These are phyloP conservation scores for Sarcocystis neurona DNA, from an alignment of 169 alveolate species.

Conservation along the genomic window DNA sequence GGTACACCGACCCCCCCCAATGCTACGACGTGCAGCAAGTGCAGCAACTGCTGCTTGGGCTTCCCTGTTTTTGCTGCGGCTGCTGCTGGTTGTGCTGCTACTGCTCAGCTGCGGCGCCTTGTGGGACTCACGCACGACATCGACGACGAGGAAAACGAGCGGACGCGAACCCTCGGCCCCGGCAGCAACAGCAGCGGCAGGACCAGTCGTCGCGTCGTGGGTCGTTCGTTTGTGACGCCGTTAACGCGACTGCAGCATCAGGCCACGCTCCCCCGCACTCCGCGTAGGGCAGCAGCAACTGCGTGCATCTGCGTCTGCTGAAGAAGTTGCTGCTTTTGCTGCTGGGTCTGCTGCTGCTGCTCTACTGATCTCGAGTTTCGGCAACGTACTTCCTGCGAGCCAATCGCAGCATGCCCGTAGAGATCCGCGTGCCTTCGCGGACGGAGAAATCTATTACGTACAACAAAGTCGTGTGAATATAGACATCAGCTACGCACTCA, in stretches of 20 bases:
- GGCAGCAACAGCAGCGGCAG: background rate
- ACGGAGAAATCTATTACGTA: no score
- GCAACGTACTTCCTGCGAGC: background rate
- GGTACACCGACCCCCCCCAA: background rate
- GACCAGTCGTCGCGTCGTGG: background rate
- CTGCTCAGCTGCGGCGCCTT: constrained; percentile 40
- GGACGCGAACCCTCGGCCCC: background rate
- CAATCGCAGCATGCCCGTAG: no score
- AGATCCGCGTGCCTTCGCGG: no score
- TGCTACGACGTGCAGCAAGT: constrained; percentile 17
- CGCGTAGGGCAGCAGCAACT: no score
- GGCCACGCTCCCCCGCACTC: constrained; percentile 47
- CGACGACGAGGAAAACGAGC: background rate
- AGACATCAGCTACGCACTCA: no score
- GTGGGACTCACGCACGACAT: constrained; percentile 58
- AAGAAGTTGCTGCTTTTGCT: background rate
- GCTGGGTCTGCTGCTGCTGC: background rate
- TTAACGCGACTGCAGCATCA: constrained; percentile 58
- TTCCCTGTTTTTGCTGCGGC: no score
- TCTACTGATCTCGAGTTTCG: background rate
- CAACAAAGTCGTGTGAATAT: no score
- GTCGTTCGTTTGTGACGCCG: constrained; percentile 52
- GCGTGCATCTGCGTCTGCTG: background rate
- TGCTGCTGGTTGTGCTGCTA: no score
- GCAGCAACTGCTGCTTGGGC: constrained; percentile 8